Evolutionary conservation across 164 flowering plant species (phyloP), one percentile per base, ranked within the genome.

Genomic region (Hamamelis virginiana): DNA sequence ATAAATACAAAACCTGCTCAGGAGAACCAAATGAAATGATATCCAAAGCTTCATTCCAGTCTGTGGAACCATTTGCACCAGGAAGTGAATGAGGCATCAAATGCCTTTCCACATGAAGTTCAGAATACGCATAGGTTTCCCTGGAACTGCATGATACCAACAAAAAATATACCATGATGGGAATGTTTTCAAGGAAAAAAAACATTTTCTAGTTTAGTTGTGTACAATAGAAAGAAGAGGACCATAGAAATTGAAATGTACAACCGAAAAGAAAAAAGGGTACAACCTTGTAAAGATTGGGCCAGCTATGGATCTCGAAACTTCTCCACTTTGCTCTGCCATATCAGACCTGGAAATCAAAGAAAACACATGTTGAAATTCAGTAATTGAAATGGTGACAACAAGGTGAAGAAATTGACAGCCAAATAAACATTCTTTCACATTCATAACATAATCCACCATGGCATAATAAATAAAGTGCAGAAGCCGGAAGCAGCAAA

Each of bases 11-110:
- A 65, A 91, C 98, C 97, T 94, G 93, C 78, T 94, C 98, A 61
- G 97, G 95, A 28, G 98, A 89, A 65, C 91, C 91, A 79, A 76
- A 77, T 28, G 85, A 75, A 71, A 95, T 90, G 23, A 91, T 90
- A 75, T 95, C 96, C 76, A 95, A 72, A 67, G 99, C 99, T 80
- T 95, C 99, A 73, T 91, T 95, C 99, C 99, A 95, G 75, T 93
- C 91, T 25, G 97, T 74, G 44, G 98, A 95, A 43, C 91, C 91
- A 79, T 59, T 83, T 62, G 81, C 80, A 76, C 81, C 71, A 67
- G 84, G 52, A 63, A 77, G 67, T 18, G 85, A 4, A 1, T 78
- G 82, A 5, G 87, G 78, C 67, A 84, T 72, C 45, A 76, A 65
- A 33, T 82, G 75, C 62, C 89, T 84, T 51, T 91, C 99, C 80